Percentiles rank a stretch among this genome's conserved stretches.
Evolutionary conservation across 495 filamentous ascomycete species (phyloP).

Genomic region (Elasticomyces elasticus): DNA sequence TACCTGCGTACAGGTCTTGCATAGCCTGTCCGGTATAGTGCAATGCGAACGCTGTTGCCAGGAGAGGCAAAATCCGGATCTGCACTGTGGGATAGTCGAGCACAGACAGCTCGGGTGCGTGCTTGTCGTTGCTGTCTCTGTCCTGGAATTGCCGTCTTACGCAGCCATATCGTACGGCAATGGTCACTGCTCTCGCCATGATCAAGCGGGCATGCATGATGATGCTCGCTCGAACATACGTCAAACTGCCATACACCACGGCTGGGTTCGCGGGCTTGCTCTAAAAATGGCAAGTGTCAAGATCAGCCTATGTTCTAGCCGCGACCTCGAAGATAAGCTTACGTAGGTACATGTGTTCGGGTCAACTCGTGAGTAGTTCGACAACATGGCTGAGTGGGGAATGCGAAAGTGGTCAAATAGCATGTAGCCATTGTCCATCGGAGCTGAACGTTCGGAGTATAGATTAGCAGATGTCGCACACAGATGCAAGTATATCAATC

Average conservation of each 20-base stretch:
- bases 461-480: too few relatives aligned
- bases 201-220: constrained; percentile 40
- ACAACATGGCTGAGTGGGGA: constrained; percentile 40
- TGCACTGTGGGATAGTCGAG: constrained; percentile 43
- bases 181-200: constrained; percentile 39
- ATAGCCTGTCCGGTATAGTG: constrained; percentile 41
- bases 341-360: constrained; percentile 35
- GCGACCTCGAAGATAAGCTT: too few relatives aligned
- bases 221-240: constrained; percentile 38
- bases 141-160: constrained; percentile 40
- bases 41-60: constrained; percentile 41
- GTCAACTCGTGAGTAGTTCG: constrained; percentile 37
- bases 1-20: constrained; percentile 33
- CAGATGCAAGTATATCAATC: too few relatives aligned
- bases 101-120: constrained; percentile 35
- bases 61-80: constrained; percentile 39
- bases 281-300: too few relatives aligned
- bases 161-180: constrained; percentile 38
- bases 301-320: too few relatives aligned
- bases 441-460: too few relatives aligned
- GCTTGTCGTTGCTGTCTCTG: constrained; percentile 31
- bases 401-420: constrained; percentile 40
- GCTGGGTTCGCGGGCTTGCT: constrained; percentile 35
- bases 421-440: constrained; percentile 45
- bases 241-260: constrained; percentile 40